phyloP scores from a whole-genome alignment of 2,329 filamentous ascomycete genomes.

The Botrytis galanthina region DNA sequence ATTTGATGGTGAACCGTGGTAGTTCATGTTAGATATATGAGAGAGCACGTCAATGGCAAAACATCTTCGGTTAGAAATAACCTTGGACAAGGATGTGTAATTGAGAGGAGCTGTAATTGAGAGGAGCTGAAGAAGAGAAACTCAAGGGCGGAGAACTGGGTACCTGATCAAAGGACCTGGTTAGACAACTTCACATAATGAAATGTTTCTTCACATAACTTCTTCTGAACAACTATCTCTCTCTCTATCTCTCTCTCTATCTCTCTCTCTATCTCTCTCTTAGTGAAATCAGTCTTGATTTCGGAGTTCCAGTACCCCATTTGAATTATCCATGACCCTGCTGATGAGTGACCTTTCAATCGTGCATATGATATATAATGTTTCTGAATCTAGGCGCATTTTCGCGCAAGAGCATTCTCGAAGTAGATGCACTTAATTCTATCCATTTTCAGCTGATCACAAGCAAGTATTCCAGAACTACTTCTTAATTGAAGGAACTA shows the following conservation, averaged over 20 bases:
- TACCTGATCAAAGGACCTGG: too few species aligned
- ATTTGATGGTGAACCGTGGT: background rate
- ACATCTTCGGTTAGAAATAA: background rate
- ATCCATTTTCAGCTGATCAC: accelerated
- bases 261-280: too few species aligned
- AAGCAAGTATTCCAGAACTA: background rate
- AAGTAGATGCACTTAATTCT: background rate
- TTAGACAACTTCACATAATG: background rate
- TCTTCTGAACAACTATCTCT: too few species aligned
- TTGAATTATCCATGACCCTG: background rate
- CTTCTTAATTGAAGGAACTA: background rate
- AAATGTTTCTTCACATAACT: accelerated
- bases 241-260: too few species aligned
- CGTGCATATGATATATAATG: background rate
- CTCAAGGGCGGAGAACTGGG: background rate
- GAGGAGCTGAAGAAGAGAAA: accelerated
- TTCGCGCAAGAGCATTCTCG: background rate
- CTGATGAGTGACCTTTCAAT: accelerated
- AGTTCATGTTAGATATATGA: too few species aligned
- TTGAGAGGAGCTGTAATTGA: accelerated
- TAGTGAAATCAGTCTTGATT: background rate
- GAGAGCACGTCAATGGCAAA: too few species aligned
- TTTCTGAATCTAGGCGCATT: background rate
- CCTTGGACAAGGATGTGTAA: accelerated
- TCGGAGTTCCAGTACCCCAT: background rate